phyloP scores from a whole-genome alignment of 768 basidiomycete genomes.

The Lepiota subincarnata region DNA sequence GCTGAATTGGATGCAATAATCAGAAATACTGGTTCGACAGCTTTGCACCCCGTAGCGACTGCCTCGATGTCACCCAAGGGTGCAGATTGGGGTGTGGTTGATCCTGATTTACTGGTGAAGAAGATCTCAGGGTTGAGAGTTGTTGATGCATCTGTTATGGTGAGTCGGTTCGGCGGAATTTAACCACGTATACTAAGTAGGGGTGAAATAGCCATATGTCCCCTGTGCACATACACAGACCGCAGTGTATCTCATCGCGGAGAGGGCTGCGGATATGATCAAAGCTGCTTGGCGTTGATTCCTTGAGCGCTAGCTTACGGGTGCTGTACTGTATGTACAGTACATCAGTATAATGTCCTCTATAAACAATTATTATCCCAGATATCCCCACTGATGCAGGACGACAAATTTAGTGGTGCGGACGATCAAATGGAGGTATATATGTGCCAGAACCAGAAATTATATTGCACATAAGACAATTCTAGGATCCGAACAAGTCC shows the following conservation, averaged over 20 bases:
- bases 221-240: conserved; percentile 3
- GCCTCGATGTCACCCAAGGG: conserved; percentile 26
- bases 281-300: not conserved
- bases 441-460: too few relatives aligned
- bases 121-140: conserved; percentile 29
- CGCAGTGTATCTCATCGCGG: not conserved
- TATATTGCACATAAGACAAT: too few relatives aligned
- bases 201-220: not conserved
- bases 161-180: conserved; percentile 12
- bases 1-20: conserved; percentile 13
- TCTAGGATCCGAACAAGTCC: too few relatives aligned
- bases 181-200: not conserved
- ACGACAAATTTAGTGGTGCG: too few relatives aligned
- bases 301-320: too few relatives aligned
- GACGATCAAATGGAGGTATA: too few relatives aligned
- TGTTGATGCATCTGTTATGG: conserved; percentile 34
- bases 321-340: too few relatives aligned
- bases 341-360: too few relatives aligned
- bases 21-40: conserved; percentile 16
- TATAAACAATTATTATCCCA: too few relatives aligned
- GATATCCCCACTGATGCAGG: too few relatives aligned
- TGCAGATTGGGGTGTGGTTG: conserved; percentile 28
- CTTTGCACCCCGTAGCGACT: conserved; percentile 29
- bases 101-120: conserved; percentile 34
- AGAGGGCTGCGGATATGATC: not conserved